Evolutionary conservation across 495 filamentous ascomycete species (phyloP).

Genomic region (Aspergillus leporis): DNA sequence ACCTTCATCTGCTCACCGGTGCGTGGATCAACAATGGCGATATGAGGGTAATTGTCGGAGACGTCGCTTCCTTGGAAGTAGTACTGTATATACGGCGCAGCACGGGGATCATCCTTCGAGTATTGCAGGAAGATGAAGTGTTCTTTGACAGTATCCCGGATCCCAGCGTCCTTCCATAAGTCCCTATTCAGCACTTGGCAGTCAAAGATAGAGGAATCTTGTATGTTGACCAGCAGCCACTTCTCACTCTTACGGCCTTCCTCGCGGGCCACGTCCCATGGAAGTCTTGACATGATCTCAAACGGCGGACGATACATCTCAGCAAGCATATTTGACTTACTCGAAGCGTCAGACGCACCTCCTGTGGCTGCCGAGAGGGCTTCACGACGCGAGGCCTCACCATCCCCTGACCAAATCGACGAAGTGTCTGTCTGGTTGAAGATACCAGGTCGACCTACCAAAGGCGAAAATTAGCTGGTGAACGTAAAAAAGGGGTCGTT

Average conservation of each 20-base stretch:
- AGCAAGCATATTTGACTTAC: conserved; percentile 72
- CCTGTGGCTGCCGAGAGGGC: conserved; percentile 63
- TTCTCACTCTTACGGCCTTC: conserved; percentile 83
- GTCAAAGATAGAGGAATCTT: conserved; percentile 87
- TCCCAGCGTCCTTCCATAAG: conserved; percentile 82
- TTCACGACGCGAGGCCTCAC: conserved; percentile 48
- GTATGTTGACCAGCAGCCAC: conserved; percentile 94
- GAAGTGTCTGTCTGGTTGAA: conserved; percentile 76
- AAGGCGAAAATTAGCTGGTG: conserved; percentile 13
- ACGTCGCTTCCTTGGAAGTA: conserved; percentile 77
- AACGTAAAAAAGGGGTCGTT: background rate
- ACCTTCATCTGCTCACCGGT: conserved; percentile 97
- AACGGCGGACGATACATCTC: conserved; percentile 91
- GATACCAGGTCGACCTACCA: conserved; percentile 64
- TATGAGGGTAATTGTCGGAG: conserved; percentile 86
- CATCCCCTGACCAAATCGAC: conserved; percentile 73
- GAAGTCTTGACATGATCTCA: conserved; percentile 72
- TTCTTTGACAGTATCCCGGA: conserved; percentile 78
- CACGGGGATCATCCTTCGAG: conserved; percentile 73
- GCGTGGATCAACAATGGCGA: conserved; percentile 91
- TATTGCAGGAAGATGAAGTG: conserved; percentile 97
- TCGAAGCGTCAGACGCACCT: conserved; percentile 70
- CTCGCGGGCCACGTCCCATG: conserved; percentile 79
- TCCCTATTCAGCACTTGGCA: conserved; percentile 93
- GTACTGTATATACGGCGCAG: conserved; percentile 78